These are phyloP conservation scores for Nigrospora sphaerica DNA, from an alignment of 2,329 filamentous ascomycete species.

Conservation along the genomic window DNA sequence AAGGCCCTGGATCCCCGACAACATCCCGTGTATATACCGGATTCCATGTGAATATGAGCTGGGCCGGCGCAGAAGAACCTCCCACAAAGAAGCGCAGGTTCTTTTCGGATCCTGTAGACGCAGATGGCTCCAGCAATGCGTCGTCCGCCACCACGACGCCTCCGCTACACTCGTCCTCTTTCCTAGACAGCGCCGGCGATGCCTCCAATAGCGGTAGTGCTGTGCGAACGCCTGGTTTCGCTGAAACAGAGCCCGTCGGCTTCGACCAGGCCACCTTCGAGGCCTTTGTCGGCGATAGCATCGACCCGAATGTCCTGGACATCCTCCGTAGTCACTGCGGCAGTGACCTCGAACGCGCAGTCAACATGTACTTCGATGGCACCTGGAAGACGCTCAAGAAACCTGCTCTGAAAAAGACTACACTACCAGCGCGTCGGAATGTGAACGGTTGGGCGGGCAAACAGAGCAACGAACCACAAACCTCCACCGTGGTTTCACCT, in stretches of 20 bases:
- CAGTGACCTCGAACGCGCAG: constrained; percentile 52
- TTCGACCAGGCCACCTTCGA: constrained; percentile 56
- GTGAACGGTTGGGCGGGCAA: no score
- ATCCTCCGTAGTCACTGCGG: constrained; percentile 48
- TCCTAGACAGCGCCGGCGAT: constrained; percentile 9
- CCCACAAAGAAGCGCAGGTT: constrained; percentile 30
- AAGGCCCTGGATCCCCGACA: no score
- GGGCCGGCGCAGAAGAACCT: constrained; percentile 24
- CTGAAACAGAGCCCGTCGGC: constrained; percentile 5
- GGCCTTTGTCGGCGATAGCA: constrained; percentile 50
- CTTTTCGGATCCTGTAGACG: constrained; percentile 29
- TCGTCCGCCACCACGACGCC: constrained; percentile 1
- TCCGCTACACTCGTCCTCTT: constrained; percentile 5
- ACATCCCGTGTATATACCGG: no score
- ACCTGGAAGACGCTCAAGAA: constrained; percentile 50
- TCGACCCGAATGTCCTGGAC: constrained; percentile 39
- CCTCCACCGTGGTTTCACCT: neutral
- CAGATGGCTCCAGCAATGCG: constrained; percentile 6
- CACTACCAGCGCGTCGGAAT: no score
- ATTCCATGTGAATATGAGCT: constrained; percentile 25
- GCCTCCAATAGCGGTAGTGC: neutral
- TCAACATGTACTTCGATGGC: constrained; percentile 65
- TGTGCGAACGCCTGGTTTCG: neutral
- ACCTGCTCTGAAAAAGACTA: constrained; percentile 11
- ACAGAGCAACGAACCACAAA: no score